A percentile compares a stretch with the other conserved stretches of the same genome.
These are phyloP conservation scores for Saprolegnia diclina DNA, from an alignment of 352 stramenopile genomes.

Conservation along the genomic window DNA sequence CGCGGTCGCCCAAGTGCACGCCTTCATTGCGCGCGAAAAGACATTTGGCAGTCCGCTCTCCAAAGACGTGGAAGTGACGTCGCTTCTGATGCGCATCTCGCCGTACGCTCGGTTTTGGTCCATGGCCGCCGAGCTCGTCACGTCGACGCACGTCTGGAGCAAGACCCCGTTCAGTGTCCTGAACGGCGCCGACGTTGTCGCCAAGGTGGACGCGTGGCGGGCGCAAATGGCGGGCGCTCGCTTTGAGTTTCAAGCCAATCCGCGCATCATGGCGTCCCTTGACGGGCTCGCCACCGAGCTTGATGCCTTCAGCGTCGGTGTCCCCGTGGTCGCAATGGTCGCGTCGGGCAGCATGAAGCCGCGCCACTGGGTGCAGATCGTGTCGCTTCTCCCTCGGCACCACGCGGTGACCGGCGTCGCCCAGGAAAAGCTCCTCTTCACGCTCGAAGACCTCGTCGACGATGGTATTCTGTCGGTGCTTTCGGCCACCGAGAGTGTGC, in stretches of 20 bases:
- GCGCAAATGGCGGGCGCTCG: not conserved
- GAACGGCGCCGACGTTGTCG: not conserved
- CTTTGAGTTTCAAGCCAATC: not conserved
- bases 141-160: constrained; percentile 6
- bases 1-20: not conserved
- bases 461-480: constrained; percentile 11
- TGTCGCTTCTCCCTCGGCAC: not conserved
- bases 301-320: not conserved
- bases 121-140: constrained; percentile 12
- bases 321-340: constrained; percentile 18
- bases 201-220: constrained; percentile 7
- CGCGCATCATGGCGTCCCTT: not conserved
- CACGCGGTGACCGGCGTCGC: not conserved
- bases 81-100: not conserved
- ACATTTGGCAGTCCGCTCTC: not conserved
- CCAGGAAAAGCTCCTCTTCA: constrained; percentile 18
- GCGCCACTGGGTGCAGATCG: constrained; percentile 8
- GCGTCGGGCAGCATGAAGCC: constrained; percentile 14
- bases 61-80: not conserved
- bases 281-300: constrained; percentile 1
- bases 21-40: not conserved
- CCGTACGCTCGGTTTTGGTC: constrained; percentile 18
- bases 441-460: constrained; percentile 21
- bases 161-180: constrained; percentile 19
- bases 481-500: not conserved